Base-by-base conservation (phyloP, 116 monocot genomes). In the Trichopus zeylanicus region DNA sequence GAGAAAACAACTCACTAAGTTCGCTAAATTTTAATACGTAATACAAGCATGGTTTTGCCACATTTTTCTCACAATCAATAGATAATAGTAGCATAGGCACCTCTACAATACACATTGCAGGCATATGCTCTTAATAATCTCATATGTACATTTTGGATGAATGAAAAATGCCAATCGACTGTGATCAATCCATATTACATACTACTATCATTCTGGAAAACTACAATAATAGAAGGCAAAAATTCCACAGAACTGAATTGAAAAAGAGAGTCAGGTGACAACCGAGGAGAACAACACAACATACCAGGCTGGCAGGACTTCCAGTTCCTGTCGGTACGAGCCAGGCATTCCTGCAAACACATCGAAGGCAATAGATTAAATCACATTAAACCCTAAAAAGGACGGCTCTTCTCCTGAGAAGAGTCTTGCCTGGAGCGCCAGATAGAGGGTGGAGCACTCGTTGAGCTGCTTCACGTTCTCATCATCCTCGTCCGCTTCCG, bases 391-490 rank as follows among this genome's bases (percentile, higher is more conserved):
- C 5, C 10, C 26, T 7, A 27, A 12, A 2, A 55, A 55, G 0
- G 26, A 0, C 9, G 26, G 53, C 3, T 6, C 12, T 12, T 55
- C 26, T 16, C 3, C 8, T 1, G 27, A 0, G 2, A 12, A 31
- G 57, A 7, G 29, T 15, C 6, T 53, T 58, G 54, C 90, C 86
- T 95, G 90, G 11, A 97, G 72, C n/a, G 90, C 58, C 20, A 97
- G 61, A 65, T 97, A 97, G 62, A 97, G 34, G 38, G 48, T 48
- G 66, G 97, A 87, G 75, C 97, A 97, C 48, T 97, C 84, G 22
- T 77, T 66, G 59, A 97, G 87, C 68, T 91, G 97, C 81, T 81
- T 97, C 53, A 97, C 97, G 73, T 77, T 97, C 55, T 97, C 91
- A 58, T 97, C 97, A 26, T 91, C 97, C 48, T 97, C 91, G 59